Evolutionary conservation across 1,284 basidiomycete species (phyloP).

Genomic region (Xerocomus nothofagi): DNA sequence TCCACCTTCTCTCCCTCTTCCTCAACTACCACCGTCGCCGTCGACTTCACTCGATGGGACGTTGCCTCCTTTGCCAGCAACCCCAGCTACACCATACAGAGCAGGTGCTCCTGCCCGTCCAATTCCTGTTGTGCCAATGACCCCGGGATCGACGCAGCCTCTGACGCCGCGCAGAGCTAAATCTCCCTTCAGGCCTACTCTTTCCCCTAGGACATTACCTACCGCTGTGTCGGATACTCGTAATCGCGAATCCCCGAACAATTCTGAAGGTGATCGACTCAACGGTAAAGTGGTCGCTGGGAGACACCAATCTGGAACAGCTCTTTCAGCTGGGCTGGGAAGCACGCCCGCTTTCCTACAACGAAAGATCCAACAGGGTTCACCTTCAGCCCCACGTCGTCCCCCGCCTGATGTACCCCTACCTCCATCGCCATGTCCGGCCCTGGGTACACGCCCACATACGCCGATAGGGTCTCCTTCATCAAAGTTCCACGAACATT

Average conservation of each 20-base stretch:
- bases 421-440: constrained; percentile 24
- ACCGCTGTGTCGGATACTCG: not conserved
- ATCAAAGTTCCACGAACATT: constrained; percentile 37
- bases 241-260: constrained; percentile 3
- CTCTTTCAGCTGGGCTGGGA: constrained; percentile 5
- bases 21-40: constrained; percentile 28
- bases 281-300: constrained; percentile 5
- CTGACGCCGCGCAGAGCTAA: constrained; percentile 11
- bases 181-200: constrained; percentile 29
- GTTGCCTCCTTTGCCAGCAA: not conserved
- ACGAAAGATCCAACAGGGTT: constrained; percentile 30
- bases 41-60: constrained; percentile 1
- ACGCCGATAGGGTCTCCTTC: constrained; percentile 20
- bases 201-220: constrained; percentile 18
- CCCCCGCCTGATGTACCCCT: constrained; percentile 33
- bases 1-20: constrained; percentile 32
- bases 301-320: constrained; percentile 14
- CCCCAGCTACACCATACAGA: constrained; percentile 7
- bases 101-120: constrained; percentile 15
- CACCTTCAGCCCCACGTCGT: constrained; percentile 27
- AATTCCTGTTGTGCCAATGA: constrained; percentile 18
- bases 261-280: constrained; percentile 11
- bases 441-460: constrained; percentile 1
- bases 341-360: constrained; percentile 30
- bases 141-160: constrained; percentile 15